Evolutionary conservation across 2,329 filamentous ascomycete species (phyloP), one percentile per base, ranked within the genome.

Genomic region (Botrytis cinerea): DNA sequence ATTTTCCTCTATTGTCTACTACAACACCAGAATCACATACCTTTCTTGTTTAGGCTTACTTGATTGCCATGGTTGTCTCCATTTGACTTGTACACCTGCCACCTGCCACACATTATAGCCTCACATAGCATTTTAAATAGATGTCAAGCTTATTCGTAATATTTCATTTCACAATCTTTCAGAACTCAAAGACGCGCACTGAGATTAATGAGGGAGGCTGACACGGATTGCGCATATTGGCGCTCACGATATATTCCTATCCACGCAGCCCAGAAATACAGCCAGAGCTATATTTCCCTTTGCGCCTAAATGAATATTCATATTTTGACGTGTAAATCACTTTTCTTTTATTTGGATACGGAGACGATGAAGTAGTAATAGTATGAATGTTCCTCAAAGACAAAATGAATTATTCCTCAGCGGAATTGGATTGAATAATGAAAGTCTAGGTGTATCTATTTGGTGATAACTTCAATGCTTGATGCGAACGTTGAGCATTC

Each of bases 221-320:
- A 14, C 74, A 76, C 9, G 79, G 68, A n/a, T 82, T 82, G 6
- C 83, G 82, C 18, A 85, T 82, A 74, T 79, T 83, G 38, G 82
- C 81, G 40, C 83, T 80, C 22, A 85, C 80, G 62, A 61, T 78
- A 77, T 84, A 83, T 38, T 77, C 71, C 69, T 82, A 80, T 10
- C 78, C 78, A 57, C 81, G 74, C n/a, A 82, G 76, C 8, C 82
- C 81, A 28, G 81, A 74, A 62, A 84, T 76, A 32, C 81, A 80
- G 20, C 83, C 81, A 77, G 68, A 40, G 83, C 83, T 22, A 84
- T 74, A 61, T 83, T 83, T 18, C 82, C 83, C 38, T 82, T 84
- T 77, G 80, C 81, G 40, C 82, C 83, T 57, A 84, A 76, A 48
- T 84, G 79, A 67, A 84, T 80, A 84, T 1, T 5, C 82, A 69